Conservation (phyloP, 176 grass and related monocot species). For the Oryza officinalis region DNA sequence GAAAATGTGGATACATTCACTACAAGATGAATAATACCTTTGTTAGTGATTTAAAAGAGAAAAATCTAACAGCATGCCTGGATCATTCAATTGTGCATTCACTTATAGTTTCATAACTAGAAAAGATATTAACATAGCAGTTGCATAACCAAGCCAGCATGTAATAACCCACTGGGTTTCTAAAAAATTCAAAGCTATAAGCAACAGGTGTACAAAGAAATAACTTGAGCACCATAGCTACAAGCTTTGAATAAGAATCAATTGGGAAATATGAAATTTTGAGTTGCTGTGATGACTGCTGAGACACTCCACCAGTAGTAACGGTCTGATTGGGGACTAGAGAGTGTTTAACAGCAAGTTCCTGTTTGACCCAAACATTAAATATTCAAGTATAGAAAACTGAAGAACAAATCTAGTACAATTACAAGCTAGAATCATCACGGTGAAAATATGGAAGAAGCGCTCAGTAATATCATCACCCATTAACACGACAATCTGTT, state of each 20-base stretch:
- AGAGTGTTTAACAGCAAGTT: slow-evolving; percentile 63
- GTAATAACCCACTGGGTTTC: background rate
- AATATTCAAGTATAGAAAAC: slow-evolving; percentile 3
- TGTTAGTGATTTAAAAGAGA: no score
- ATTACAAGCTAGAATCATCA: slow-evolving; percentile 34
- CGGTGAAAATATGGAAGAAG: slow-evolving; percentile 72
- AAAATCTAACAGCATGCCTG: no score
- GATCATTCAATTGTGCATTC: background rate
- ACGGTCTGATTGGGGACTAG: slow-evolving; percentile 53
- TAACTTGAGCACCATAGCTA: slow-evolving; percentile 67
- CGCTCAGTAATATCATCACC: slow-evolving; percentile 77
- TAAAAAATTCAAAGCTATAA: no score
- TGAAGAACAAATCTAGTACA: slow-evolving; percentile 5
- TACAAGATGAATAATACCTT: background rate
- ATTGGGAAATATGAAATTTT: slow-evolving; percentile 69
- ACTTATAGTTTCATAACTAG: slow-evolving; percentile 5
- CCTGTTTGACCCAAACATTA: slow-evolving; percentile 51
- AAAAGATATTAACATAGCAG: background rate
- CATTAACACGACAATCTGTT: slow-evolving; percentile 70
- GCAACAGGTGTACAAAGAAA: background rate
- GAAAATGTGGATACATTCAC: background rate
- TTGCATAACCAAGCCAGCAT: background rate
- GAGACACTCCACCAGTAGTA: slow-evolving; percentile 50
- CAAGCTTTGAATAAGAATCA: slow-evolving; percentile 85
- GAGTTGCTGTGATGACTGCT: slow-evolving; percentile 38